Evolutionary conservation across 179 eudicot species (phyloP).

Genomic region (Actinidia arguta): DNA sequence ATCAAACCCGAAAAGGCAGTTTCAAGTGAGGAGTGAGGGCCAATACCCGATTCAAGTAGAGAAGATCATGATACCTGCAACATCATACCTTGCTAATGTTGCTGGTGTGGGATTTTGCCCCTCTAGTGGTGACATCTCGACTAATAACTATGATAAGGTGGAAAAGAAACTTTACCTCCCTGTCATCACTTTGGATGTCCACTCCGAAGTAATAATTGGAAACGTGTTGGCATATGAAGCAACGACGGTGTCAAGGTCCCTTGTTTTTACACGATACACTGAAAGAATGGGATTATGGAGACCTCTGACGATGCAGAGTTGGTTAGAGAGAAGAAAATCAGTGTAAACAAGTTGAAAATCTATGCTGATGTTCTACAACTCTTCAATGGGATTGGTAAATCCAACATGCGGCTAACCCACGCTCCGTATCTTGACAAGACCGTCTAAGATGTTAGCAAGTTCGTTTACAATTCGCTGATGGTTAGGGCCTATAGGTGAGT

Average conservation of each 20-base stretch:
- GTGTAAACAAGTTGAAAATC: conserved; percentile 22
- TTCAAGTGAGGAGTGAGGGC: too few species aligned
- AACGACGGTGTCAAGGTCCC: background rate
- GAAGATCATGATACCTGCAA: conserved; percentile 26
- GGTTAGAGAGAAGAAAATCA: conserved; percentile 33
- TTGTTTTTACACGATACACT: conserved; percentile 11
- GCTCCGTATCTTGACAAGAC: background rate
- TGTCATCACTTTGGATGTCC: conserved; percentile 26
- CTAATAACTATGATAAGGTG: background rate
- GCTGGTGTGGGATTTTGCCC: conserved; percentile 20
- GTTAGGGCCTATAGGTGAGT: background rate
- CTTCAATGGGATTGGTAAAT: conserved; percentile 49
- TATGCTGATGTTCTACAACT: conserved; percentile 31
- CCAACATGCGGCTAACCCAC: background rate
- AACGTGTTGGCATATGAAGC: conserved; percentile 46
- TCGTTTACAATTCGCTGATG: background rate
- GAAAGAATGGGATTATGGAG: conserved; percentile 38
- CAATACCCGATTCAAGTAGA: background rate
- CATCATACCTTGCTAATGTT: conserved; percentile 1
- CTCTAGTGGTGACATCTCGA: conserved; percentile 4
- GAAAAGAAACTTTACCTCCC: conserved; percentile 33
- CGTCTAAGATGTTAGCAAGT: conserved; percentile 1
- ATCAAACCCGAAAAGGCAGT: background rate
- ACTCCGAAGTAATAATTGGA: conserved; percentile 25
- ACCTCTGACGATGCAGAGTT: conserved; percentile 27